Conservation (phyloP, 2,329 filamentous ascomycete species). For the Scedosporium apiospermum region DNA sequence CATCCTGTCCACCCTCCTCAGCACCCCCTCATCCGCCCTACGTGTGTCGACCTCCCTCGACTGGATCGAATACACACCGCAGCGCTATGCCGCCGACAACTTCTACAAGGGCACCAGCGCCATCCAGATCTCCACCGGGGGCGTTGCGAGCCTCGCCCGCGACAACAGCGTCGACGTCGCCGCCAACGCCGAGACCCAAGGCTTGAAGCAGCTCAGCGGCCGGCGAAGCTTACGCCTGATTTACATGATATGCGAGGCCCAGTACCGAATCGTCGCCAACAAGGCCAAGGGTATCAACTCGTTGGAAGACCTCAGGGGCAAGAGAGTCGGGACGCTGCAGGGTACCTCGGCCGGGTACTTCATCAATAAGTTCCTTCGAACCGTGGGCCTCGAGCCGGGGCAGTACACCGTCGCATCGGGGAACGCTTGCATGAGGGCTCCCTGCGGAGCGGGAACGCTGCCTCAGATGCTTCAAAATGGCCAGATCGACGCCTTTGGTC, state of each 20-base stretch:
- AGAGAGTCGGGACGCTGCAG: conserved; percentile 7
- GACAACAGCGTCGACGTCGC: conserved; percentile 8
- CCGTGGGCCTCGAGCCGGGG: conserved; percentile 1
- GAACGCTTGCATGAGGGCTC: conserved; percentile 1
- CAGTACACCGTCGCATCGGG: conserved; percentile 7
- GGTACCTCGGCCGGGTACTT: conserved; percentile 10
- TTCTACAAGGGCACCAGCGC: conserved; percentile 8
- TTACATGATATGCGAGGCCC: conserved; percentile 9
- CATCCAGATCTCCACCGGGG: conserved; percentile 6
- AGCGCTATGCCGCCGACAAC: conserved; percentile 11
- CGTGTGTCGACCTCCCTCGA: conserved; percentile 22
- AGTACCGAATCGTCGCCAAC: conserved; percentile 10
- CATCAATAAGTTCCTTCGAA: conserved; percentile 5
- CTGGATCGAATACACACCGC: conserved; percentile 21
- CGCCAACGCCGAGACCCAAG: conserved; percentile 10
- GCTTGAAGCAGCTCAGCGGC: conserved; percentile 2
- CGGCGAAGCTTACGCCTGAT: conserved; percentile 9
- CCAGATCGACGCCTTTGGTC: conserved; percentile 8
- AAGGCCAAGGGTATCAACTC: not conserved
- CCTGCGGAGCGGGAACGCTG: conserved; percentile 5
- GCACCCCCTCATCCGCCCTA: not conserved
- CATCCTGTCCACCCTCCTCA: not conserved
- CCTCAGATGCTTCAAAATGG: conserved; percentile 3
- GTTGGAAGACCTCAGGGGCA: conserved; percentile 8
- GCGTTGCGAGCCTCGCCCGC: conserved; percentile 5